A percentile compares a stretch with the other conserved stretches of the same genome.
These are phyloP conservation scores for Lipomyces yarrowii DNA, from an alignment of 1,139 yeast species.

Conservation along the genomic window DNA sequence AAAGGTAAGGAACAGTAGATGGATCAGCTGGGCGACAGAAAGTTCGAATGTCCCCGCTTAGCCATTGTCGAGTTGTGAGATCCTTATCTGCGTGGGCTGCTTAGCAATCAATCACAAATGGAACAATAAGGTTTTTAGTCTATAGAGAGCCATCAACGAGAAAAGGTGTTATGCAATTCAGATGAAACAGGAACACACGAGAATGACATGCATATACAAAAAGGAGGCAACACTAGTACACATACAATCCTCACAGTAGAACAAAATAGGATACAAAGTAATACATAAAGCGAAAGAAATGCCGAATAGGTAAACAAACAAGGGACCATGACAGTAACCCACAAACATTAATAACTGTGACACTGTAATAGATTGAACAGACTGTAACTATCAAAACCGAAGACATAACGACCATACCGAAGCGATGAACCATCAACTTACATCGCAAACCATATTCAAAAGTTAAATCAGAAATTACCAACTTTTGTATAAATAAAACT, in stretches of 20 bases:
- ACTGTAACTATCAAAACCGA: not conserved
- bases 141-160: not conserved
- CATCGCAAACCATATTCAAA: not conserved
- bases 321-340: not conserved
- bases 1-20: no score
- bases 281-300: conserved; percentile 1
- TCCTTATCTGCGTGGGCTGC: no score
- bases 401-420: not conserved
- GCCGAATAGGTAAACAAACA: not conserved
- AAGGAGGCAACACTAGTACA: not conserved
- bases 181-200: not conserved
- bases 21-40: no score
- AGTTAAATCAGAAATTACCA: conserved; percentile 2
- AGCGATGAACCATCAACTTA: not conserved
- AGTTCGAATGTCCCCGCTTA: no score
- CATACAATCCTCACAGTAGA: not conserved
- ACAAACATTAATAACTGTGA: not conserved
- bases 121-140: not conserved
- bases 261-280: not conserved
- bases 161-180: not conserved
- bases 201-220: not conserved
- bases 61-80: no score
- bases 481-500: conserved; percentile 53
- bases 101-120: no score
- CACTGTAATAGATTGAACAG: not conserved